phyloP scores from a whole-genome alignment of 2,329 filamentous ascomycete species.

The Fusarium decemcellulare region DNA sequence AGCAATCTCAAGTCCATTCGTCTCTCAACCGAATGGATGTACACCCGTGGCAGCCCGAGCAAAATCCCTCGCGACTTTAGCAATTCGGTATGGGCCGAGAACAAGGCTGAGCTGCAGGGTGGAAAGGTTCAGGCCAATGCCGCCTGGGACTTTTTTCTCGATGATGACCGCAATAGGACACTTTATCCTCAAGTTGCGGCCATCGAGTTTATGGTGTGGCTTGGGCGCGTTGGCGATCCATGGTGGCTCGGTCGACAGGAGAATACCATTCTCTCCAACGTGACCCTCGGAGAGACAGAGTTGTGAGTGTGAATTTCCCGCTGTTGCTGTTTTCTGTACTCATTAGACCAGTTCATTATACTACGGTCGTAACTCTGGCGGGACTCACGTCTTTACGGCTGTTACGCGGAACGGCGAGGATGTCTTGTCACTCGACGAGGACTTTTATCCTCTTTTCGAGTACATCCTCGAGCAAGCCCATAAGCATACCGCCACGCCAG shows the following conservation, averaged over 20 bases:
- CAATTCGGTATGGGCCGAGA: conserved; percentile 23
- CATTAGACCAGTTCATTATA: conserved; percentile 31
- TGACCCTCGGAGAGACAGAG: conserved; percentile 39
- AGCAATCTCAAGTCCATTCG: conserved; percentile 39
- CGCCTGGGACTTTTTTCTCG: conserved; percentile 47
- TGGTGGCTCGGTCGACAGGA: conserved; percentile 45
- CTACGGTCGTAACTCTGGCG: conserved; percentile 41
- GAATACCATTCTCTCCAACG: conserved; percentile 37
- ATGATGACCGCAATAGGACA: conserved; percentile 41
- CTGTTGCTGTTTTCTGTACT: neutral
- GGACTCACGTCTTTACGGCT: conserved; percentile 44
- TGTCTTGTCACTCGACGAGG: conserved; percentile 38
- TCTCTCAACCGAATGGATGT: conserved; percentile 43
- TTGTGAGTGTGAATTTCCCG: conserved; percentile 32
- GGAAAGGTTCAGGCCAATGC: conserved; percentile 36
- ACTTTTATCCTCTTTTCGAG: conserved; percentile 45
- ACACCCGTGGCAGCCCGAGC: conserved; percentile 26
- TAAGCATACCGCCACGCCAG: conserved; percentile 18
- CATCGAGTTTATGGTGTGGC: conserved; percentile 46
- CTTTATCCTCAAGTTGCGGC: conserved; percentile 39
- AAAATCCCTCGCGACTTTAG: conserved; percentile 29
- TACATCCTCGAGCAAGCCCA: conserved; percentile 41
- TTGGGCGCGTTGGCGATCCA: conserved; percentile 43
- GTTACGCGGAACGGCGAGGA: conserved; percentile 36
- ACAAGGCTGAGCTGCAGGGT: conserved; percentile 30